Conservation (phyloP, 805 yeast species). For the Metschnikowia proteae region DNA sequence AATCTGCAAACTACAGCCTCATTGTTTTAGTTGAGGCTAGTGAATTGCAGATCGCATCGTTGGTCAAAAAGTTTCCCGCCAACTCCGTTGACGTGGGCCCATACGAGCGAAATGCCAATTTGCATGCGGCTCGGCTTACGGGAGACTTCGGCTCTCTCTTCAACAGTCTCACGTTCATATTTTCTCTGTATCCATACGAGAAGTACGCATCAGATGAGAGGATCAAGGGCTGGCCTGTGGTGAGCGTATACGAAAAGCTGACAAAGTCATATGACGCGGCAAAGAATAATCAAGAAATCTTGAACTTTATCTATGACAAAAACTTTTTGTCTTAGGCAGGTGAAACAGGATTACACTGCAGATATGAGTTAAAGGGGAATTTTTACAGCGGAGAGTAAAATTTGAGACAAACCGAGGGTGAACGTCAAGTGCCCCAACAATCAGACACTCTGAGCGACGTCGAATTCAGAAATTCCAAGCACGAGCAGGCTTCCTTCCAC, state of each 20-base stretch:
- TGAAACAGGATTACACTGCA: no score
- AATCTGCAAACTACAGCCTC: conserved; percentile 27
- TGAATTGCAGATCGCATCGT: conserved; percentile 3
- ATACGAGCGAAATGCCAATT: conserved; percentile 8
- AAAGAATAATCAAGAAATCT: conserved; percentile 4
- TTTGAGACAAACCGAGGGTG: no score
- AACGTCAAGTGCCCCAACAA: no score
- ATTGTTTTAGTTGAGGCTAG: conserved; percentile 12
- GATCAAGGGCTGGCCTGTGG: conserved; percentile 10
- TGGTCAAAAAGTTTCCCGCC: conserved; percentile 3
- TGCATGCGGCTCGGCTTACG: conserved; percentile 8
- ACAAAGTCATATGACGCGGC: conserved; percentile 1
- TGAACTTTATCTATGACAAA: conserved; percentile 7
- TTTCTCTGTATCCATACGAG: conserved; percentile 2
- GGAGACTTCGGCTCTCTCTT: conserved; percentile 16
- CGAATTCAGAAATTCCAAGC: no score
- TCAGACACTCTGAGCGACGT: no score
- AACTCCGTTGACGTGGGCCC: conserved; percentile 7
- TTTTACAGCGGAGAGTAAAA: no score
- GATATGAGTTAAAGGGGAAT: no score
- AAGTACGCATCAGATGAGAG: conserved; percentile 9
- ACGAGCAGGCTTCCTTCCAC: no score
- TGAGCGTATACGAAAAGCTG: conserved; percentile 11
- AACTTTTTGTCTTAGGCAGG: background rate
- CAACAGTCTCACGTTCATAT: conserved; percentile 9